Percentiles rank a stretch among this genome's conserved stretches.
Evolutionary conservation across 1,139 yeast species (phyloP).

Genomic region (Meyerozyma sp.): DNA sequence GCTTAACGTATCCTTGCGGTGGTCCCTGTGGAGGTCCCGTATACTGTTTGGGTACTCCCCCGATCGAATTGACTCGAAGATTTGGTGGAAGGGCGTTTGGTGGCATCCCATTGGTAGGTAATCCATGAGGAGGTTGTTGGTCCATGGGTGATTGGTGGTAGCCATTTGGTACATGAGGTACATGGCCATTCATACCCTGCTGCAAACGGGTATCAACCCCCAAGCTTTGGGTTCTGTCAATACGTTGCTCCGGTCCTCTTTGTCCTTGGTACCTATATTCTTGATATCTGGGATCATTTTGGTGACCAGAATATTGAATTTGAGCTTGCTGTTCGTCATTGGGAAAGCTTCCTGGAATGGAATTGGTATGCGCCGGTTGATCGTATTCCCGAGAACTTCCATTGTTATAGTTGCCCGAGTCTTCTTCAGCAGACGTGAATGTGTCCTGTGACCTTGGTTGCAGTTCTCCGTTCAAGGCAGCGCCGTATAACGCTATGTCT

Average conservation of each 20-base stretch:
- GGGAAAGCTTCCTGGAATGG: not conserved
- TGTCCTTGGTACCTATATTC: not conserved
- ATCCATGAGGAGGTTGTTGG: slow-evolving; percentile 33
- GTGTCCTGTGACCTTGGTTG: slow-evolving; percentile 3
- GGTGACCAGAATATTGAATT: not conserved
- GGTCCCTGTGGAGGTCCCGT: slow-evolving; percentile 4
- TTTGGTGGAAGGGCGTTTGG: slow-evolving; percentile 24
- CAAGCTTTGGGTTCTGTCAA: not conserved
- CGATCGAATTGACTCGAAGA: slow-evolving; percentile 11
- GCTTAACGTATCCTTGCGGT: slow-evolving; percentile 4
- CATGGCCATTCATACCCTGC: not conserved
- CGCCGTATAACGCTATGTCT: slow-evolving; percentile 41
- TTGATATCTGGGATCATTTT: not conserved
- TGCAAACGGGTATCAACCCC: not conserved
- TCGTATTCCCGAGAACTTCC: not conserved
- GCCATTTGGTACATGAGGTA: slow-evolving; percentile 5
- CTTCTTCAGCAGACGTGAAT: slow-evolving; percentile 1
- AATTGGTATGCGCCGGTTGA: not conserved
- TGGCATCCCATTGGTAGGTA: slow-evolving; percentile 31
- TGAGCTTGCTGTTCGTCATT: not conserved
- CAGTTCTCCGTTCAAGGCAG: slow-evolving; percentile 23
- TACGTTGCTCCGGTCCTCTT: not conserved
- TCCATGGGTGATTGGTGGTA: slow-evolving; percentile 16
- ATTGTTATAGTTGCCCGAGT: not conserved
- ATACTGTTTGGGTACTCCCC: not conserved